These are phyloP conservation scores for Phytophthora kernoviae DNA, from an alignment of 352 stramenopile species.

Conservation along the genomic window DNA sequence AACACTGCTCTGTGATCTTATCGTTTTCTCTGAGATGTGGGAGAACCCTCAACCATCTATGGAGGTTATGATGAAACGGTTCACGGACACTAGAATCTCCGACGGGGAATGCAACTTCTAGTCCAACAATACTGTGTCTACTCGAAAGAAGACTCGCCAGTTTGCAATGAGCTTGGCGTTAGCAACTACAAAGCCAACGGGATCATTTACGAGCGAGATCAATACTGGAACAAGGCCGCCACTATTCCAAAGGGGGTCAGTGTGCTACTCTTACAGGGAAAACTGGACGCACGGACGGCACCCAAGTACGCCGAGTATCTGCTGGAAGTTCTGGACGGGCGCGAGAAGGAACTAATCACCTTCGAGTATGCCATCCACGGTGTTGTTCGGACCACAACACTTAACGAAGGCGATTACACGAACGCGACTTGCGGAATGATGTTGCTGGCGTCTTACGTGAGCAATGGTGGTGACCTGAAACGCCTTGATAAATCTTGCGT, in stretches of 20 bases:
- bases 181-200: too few species aligned
- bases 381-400: not conserved
- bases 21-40: slow-evolving; percentile 47
- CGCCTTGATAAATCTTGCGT: not conserved
- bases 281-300: too few species aligned
- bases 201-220: not conserved
- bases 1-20: slow-evolving; percentile 37
- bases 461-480: not conserved
- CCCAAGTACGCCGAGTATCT: slow-evolving; percentile 43
- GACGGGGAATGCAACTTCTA: too few species aligned
- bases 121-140: too few species aligned
- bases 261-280: slow-evolving; percentile 44
- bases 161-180: too few species aligned
- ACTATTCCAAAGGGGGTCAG: slow-evolving; percentile 29
- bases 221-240: slow-evolving; percentile 46
- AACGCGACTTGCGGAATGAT: slow-evolving; percentile 19
- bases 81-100: slow-evolving; percentile 8
- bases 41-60: slow-evolving; percentile 18
- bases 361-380: slow-evolving; percentile 40
- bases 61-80: slow-evolving; percentile 14
- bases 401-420: not conserved
- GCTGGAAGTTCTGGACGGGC: slow-evolving; percentile 22
- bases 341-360: slow-evolving; percentile 37
- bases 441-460: slow-evolving; percentile 10
- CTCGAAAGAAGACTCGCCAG: too few species aligned